Base-by-base conservation (phyloP, 768 basidiomycete species). In the Lentinula edodes region DNA sequence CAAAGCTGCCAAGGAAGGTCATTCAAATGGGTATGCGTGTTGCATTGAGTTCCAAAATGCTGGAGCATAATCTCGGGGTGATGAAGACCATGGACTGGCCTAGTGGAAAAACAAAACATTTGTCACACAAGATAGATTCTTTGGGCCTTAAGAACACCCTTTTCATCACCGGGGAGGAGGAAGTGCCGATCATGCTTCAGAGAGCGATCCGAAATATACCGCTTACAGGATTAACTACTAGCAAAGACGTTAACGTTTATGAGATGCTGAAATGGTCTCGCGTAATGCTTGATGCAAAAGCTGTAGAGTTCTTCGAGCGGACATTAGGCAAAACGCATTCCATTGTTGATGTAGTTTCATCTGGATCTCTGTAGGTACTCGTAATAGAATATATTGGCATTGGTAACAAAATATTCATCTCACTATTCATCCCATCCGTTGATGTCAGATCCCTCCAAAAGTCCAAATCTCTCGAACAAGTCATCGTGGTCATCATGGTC, bases 11-110 rank as follows among this genome's bases (percentile, higher is more conserved):
- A n/a, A 83, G 92, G 64, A 98, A 98, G 75, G 90, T 97, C 66
- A 82, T 93, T 45, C 80, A 91, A 67, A 90, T 98, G 86, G 96
- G 95, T 9, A 88, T 98, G 85, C 84, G 91, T 20, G 89, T 95
- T 55, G 95, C 93, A 2, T 74, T 98, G 50, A 93, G 92, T 65
- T 81, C 85, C 46, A 93, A 94, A 72, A 77, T 96, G 69, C 82
- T 83, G 67, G 89, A 93, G 63, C 82, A 83, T 45, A 74, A 82
- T 46, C 76, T 99, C 13, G 87, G 90, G 52, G 80, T 98, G 58
- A 89, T 96, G 67, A 80, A 83, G 61, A 81, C 79, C 64, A 74
- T 92, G 64, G 82, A 82, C 55, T 91, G 89, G 91, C 87, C 83
- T 8, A 83, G 76, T 59, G 82, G 75, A 64, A 93, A 90, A 75